Evolutionary conservation across 345 rosid species (phyloP).

Genomic region (Triadica sebifera): DNA sequence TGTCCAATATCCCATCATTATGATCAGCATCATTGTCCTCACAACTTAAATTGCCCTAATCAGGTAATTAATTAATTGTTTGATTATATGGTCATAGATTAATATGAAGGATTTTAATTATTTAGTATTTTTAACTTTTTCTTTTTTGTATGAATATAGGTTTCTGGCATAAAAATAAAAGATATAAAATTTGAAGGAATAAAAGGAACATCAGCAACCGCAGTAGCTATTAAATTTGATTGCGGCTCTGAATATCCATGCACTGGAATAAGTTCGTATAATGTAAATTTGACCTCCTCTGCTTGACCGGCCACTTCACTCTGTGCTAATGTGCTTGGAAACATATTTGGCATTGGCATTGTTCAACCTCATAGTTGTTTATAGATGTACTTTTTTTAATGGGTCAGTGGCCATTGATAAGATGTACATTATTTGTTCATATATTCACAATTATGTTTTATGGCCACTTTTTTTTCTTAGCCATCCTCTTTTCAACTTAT

Average conservation of each 20-base stretch:
- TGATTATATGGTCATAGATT: not conserved
- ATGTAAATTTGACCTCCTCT: constrained; percentile 23
- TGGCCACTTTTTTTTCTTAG: too few species aligned
- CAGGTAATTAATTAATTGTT: constrained; percentile 26
- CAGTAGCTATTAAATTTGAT: constrained; percentile 36
- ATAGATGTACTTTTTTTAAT: too few species aligned
- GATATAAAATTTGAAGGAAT: constrained; percentile 37
- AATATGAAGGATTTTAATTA: not conserved
- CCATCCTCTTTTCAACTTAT: too few species aligned
- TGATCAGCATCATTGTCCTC: constrained; percentile 64
- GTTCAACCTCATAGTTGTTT: constrained; percentile 6
- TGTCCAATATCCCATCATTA: constrained; percentile 47
- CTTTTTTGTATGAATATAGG: not conserved
- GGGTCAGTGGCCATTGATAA: too few species aligned
- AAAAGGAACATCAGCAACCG: constrained; percentile 40
- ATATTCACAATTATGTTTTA: too few species aligned
- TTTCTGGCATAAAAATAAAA: constrained; percentile 39
- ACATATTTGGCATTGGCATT: constrained; percentile 9
- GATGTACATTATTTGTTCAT: too few species aligned
- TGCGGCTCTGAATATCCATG: constrained; percentile 39
- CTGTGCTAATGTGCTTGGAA: constrained; percentile 32
- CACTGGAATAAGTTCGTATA: constrained; percentile 17
- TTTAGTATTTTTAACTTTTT: not conserved
- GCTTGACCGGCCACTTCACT: constrained; percentile 30
- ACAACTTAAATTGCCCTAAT: constrained; percentile 40